Percentiles rank a stretch among this genome's conserved stretches.
phyloP scores from a whole-genome alignment of 495 filamentous ascomycete genomes.

The Podospora appendiculata region DNA sequence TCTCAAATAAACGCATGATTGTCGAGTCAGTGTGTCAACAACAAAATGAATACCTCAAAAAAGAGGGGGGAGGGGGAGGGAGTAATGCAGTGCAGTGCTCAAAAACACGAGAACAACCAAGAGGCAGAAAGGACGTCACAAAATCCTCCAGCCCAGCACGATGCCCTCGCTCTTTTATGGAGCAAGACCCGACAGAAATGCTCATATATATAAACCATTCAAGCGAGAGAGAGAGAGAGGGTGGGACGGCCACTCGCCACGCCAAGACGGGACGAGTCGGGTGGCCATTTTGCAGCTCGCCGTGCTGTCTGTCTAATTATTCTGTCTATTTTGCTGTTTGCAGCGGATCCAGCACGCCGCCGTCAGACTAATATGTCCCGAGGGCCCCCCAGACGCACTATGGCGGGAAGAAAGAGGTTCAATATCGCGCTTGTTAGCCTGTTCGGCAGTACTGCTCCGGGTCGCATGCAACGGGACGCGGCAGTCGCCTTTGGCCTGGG shows the following conservation, averaged over 20 bases:
- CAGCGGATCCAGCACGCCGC: neutral
- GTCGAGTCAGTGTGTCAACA: neutral
- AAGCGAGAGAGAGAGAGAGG: neutral
- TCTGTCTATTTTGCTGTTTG: neutral
- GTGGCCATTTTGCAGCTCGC: neutral
- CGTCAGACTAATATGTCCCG: neutral
- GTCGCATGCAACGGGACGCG: neutral
- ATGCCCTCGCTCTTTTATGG: neutral
- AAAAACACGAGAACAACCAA: neutral
- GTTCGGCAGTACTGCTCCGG: conserved; percentile 18
- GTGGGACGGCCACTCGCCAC: neutral
- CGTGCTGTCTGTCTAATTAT: neutral
- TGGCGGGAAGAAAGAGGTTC: conserved; percentile 3
- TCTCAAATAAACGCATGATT: conserved; percentile 21
- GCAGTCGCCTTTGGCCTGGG: conserved; percentile 2
- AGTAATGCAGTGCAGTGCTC: neutral
- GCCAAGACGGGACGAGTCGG: conserved; percentile 10
- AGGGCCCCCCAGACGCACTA: neutral
- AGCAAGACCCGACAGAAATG: neutral
- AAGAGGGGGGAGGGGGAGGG: neutral
- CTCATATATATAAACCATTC: neutral
- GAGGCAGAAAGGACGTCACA: neutral
- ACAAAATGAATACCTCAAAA: neutral
- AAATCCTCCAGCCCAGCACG: too few species aligned
- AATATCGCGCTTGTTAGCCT: conserved; percentile 21